Conservation (phyloP, 148 eudicot genomes). For the Cornus florida region DNA sequence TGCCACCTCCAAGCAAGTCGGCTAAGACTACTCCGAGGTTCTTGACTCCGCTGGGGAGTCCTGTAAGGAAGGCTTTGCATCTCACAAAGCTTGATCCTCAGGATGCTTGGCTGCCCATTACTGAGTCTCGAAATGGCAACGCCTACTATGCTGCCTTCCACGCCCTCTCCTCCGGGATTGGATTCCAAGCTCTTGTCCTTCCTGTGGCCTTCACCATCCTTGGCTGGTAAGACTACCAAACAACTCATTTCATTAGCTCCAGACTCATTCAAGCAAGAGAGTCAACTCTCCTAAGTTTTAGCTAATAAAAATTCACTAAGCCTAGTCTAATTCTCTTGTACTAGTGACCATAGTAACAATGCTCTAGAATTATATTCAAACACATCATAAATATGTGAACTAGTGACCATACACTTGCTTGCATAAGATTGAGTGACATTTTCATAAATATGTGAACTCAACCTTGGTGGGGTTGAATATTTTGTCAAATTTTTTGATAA, state of each 20-base stretch:
- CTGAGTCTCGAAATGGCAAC: slow-evolving; percentile 2
- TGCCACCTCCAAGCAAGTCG: background rate
- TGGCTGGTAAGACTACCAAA: background rate
- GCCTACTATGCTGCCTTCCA: slow-evolving; percentile 4
- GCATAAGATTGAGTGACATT: too few species aligned
- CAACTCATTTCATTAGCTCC: background rate
- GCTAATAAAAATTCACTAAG: background rate
- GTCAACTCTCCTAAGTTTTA: background rate
- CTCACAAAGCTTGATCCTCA: slow-evolving; percentile 9
- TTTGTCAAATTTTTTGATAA: too few species aligned
- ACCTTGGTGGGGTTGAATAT: too few species aligned
- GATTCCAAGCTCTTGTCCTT: slow-evolving; percentile 5
- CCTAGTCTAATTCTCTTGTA: too few species aligned
- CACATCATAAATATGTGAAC: too few species aligned
- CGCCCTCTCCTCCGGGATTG: slow-evolving; percentile 1
- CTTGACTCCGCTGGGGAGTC: background rate
- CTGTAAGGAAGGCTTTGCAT: background rate
- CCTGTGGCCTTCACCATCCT: slow-evolving; percentile 11
- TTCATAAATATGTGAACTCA: too few species aligned
- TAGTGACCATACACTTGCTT: too few species aligned
- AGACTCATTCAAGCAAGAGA: background rate
- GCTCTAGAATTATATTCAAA: background rate
- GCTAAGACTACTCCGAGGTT: background rate
- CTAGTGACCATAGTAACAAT: too few species aligned
- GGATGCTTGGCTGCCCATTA: slow-evolving; percentile 11